A percentile compares a stretch with the other conserved stretches of the same genome.
Conservation (phyloP, 306 rosid species). For the Cicer yamashitae region DNA sequence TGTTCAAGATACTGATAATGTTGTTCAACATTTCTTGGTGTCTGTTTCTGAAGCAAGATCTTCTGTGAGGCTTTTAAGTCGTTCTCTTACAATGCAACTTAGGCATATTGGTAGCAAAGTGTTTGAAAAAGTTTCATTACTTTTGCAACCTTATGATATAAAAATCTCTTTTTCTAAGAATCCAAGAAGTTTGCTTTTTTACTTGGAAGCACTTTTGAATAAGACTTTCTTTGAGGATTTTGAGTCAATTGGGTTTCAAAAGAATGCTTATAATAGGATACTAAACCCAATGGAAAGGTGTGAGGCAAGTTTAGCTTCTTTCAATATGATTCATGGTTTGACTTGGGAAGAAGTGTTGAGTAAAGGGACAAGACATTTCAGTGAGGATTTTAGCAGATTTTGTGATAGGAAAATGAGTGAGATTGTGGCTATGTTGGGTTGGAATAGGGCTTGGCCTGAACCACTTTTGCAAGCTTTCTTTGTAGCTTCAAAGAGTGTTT, state of each 20-base stretch:
- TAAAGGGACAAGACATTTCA: conserved; percentile 92
- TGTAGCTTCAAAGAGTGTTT: conserved; percentile 82
- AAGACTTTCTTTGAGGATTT: conserved; percentile 83
- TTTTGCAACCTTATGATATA: conserved; percentile 77
- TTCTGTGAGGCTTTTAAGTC: conserved; percentile 63
- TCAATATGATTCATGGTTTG: conserved; percentile 57
- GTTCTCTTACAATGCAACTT: conserved; percentile 79
- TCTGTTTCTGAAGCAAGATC: conserved; percentile 79
- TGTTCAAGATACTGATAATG: conserved; percentile 17
- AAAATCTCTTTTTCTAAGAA: conserved; percentile 64
- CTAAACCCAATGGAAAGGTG: conserved; percentile 72
- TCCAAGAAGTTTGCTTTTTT: conserved; percentile 64
- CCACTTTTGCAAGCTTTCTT: conserved; percentile 88
- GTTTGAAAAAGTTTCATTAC: conserved; percentile 64
- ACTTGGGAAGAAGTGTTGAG: conserved; percentile 91
- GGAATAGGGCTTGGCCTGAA: conserved; percentile 99
- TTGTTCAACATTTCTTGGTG: conserved; percentile 65
- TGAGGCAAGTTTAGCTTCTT: conserved; percentile 64
- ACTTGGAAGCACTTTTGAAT: conserved; percentile 78
- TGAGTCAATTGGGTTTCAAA: conserved; percentile 75
- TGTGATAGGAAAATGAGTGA: conserved; percentile 98
- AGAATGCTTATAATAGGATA: conserved; percentile 51
- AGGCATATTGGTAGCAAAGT: conserved; percentile 74
- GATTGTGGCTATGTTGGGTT: conserved; percentile 81
- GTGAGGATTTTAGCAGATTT: conserved; percentile 88